phyloP scores from a whole-genome alignment of 1,284 basidiomycete species.

The Pascua sp. region DNA sequence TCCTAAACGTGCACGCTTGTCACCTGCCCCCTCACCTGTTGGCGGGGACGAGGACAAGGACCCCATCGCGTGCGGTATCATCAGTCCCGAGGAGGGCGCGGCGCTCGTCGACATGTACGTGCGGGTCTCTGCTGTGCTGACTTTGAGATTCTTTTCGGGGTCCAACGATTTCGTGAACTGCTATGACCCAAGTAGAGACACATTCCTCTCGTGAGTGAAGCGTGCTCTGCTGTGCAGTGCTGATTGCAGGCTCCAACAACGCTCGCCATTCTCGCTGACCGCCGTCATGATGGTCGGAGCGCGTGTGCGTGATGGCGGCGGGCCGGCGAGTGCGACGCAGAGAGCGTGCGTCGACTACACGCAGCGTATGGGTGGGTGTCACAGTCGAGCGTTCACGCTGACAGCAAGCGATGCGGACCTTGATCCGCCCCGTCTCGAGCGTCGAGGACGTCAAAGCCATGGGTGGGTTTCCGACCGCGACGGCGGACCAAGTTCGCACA shows the following conservation, averaged over 20 bases:
- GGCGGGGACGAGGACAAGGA: constrained; percentile 8
- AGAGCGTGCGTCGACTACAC: constrained; percentile 58
- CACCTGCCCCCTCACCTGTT: no score
- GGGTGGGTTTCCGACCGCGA: constrained; percentile 56
- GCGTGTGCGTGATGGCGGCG: constrained; percentile 74
- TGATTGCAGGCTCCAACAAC: not conserved
- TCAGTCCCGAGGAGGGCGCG: constrained; percentile 68
- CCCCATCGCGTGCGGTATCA: constrained; percentile 53
- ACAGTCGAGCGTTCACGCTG: not conserved
- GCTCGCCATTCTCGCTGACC: constrained; percentile 47
- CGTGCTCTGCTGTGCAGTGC: not conserved
- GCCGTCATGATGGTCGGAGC: constrained; percentile 82
- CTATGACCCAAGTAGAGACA: constrained; percentile 68
- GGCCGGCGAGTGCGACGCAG: constrained; percentile 18
- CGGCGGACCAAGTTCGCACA: no score
- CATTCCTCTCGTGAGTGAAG: constrained; percentile 56
- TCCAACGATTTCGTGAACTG: constrained; percentile 80
- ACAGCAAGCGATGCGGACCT: constrained; percentile 61
- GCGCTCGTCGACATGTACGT: constrained; percentile 72
- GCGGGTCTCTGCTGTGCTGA: not conserved
- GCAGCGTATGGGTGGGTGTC: constrained; percentile 56
- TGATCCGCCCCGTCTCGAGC: constrained; percentile 71
- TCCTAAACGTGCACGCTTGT: not conserved
- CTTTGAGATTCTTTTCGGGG: constrained; percentile 60
- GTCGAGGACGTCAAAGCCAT: constrained; percentile 78